A percentile compares a stretch with the other conserved stretches of the same genome.
phyloP scores from a whole-genome alignment of 805 yeast species.

The Nakazawaea wyomingensis region DNA sequence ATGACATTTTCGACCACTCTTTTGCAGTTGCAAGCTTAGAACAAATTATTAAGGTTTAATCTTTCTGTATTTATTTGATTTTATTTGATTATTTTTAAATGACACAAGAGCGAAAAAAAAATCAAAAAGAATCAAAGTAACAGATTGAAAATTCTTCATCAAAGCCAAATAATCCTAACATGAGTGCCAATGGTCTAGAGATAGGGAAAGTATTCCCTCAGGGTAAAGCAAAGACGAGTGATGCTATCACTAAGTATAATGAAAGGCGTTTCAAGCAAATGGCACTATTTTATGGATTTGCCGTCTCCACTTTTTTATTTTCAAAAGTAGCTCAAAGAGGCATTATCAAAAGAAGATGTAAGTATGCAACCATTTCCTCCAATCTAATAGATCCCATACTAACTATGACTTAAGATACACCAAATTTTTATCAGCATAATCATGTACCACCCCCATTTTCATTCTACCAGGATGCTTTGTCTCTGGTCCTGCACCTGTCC shows the following conservation, averaged over 20 bases:
- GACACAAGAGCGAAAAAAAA: not conserved
- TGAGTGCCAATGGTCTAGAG: constrained; percentile 18
- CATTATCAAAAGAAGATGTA: constrained; percentile 63
- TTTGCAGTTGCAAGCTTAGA: not conserved
- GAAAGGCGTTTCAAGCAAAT: constrained; percentile 65
- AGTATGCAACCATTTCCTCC: constrained; percentile 15
- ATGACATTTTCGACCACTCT: not conserved
- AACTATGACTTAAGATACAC: constrained; percentile 36
- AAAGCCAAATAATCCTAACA: not conserved
- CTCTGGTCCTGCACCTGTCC: constrained; percentile 80
- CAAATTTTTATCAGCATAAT: constrained; percentile 76
- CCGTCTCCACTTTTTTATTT: constrained; percentile 65
- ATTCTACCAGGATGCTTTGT: constrained; percentile 76
- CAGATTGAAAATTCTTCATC: not conserved
- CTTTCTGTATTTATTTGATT: no score
- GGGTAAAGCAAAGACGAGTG: constrained; percentile 22
- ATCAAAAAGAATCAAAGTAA: not conserved
- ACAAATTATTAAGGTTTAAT: no score
- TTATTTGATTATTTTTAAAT: not conserved
- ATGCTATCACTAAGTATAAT: constrained; percentile 43
- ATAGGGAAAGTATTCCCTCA: constrained; percentile 26
- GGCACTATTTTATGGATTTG: constrained; percentile 66
- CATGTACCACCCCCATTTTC: constrained; percentile 82
- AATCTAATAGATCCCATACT: not conserved
- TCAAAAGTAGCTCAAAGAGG: constrained; percentile 74